Percentiles rank a stretch among this genome's conserved stretches.
These are phyloP conservation scores for Populus alba DNA, from an alignment of 345 rosid genomes.

Conservation along the genomic window DNA sequence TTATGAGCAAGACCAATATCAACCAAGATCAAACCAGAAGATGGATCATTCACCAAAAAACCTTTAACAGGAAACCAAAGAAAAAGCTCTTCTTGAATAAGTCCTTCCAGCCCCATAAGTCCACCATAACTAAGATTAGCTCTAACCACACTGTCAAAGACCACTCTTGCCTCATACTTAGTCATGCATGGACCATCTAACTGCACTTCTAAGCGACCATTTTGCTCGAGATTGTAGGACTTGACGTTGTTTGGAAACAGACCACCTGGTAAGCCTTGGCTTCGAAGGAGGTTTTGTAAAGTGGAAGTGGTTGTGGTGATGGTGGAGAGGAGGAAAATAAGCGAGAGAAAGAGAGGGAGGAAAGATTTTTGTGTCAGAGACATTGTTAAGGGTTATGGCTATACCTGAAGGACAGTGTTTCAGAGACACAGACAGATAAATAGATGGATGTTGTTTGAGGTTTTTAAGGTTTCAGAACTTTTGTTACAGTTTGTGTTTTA, in stretches of 20 bases:
- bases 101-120: constrained; percentile 69
- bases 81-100: constrained; percentile 76
- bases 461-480: neutral
- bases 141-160: constrained; percentile 59
- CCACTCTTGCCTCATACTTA: constrained; percentile 65
- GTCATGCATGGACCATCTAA: constrained; percentile 71
- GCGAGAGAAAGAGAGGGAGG: constrained; percentile 15
- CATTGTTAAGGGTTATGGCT: constrained; percentile 1
- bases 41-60: constrained; percentile 66
- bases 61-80: constrained; percentile 85
- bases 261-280: constrained; percentile 82
- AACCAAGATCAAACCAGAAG: constrained; percentile 74
- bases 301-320: constrained; percentile 29
- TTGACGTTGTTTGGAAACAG: constrained; percentile 67
- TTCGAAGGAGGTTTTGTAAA: constrained; percentile 54
- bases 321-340: constrained; percentile 23
- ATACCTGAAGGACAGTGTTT: neutral
- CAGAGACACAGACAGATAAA: neutral
- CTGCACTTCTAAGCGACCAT: constrained; percentile 60
- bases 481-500: neutral
- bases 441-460: neutral
- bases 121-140: constrained; percentile 89
- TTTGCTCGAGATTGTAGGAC: constrained; percentile 45
- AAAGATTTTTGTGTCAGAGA: constrained; percentile 31
- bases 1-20: constrained; percentile 85